Evolutionary conservation across 139 green algal genomes (phyloP).

Genomic region (Chlorella sorokiniana): DNA sequence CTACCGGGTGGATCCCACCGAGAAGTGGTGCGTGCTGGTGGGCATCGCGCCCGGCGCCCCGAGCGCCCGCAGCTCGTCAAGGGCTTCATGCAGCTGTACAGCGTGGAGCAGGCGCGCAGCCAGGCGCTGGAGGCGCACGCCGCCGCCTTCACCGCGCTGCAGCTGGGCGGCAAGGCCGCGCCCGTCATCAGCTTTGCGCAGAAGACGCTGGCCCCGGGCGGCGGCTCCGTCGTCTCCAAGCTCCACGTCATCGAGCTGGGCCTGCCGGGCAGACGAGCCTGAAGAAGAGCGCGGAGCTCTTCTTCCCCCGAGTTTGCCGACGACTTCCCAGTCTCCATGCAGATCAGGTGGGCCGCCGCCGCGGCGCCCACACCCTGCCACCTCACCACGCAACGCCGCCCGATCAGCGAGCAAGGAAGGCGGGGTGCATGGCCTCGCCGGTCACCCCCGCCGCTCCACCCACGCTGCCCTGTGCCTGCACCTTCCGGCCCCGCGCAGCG

Average conservation of each 20-base stretch:
- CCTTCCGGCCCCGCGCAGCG: slow-evolving; percentile 17
- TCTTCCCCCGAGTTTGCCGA: slow-evolving; percentile 99
- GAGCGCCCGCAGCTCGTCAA: slow-evolving; percentile 95
- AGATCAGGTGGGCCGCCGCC: slow-evolving; percentile 71
- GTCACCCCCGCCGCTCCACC: too few species aligned
- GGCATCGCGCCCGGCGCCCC: slow-evolving; percentile 94
- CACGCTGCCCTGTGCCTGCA: too few species aligned
- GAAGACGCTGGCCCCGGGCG: slow-evolving; percentile 81
- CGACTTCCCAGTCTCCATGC: slow-evolving; percentile 98
- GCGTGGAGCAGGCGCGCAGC: slow-evolving; percentile 92
- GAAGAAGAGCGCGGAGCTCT: slow-evolving; percentile 96
- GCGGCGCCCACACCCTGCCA: too few species aligned
- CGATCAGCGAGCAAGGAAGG: too few species aligned
- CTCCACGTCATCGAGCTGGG: slow-evolving; percentile 99
- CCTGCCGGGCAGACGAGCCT: slow-evolving; percentile 54
- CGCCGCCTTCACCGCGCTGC: slow-evolving; percentile 89
- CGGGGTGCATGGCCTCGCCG: too few species aligned
- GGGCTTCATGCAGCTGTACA: slow-evolving; percentile 99
- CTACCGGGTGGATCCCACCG: slow-evolving; percentile 86
- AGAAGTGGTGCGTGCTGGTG: slow-evolving; percentile 96
- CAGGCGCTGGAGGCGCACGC: slow-evolving; percentile 98
- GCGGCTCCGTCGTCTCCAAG: slow-evolving; percentile 78
- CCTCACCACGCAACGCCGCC: too few species aligned
- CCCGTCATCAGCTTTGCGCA: slow-evolving; percentile 96
- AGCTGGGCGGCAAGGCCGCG: slow-evolving; percentile 67